Percentiles rank a stretch among this genome's conserved stretches.
Evolutionary conservation across 768 basidiomycete species (phyloP).

Genomic region (Cyclocybe cylindracea): DNA sequence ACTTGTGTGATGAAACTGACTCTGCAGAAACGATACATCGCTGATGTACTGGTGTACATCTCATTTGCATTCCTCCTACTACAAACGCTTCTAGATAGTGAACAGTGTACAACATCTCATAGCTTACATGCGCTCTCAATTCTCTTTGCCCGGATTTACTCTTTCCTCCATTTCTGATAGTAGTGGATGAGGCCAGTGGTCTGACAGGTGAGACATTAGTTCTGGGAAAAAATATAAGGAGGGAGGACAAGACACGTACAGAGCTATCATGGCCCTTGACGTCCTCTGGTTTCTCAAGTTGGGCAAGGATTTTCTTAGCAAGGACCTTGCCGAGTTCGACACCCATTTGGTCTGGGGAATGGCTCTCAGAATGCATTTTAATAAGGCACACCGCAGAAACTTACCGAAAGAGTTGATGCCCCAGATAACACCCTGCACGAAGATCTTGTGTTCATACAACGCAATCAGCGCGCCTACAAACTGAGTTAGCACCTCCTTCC

Average conservation of each 20-base stretch:
- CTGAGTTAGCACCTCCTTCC: not conserved
- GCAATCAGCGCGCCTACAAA: slow-evolving; percentile 73
- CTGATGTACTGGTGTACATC: too few species aligned
- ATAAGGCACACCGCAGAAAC: slow-evolving; percentile 17
- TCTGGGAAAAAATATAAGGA: slow-evolving; percentile 26
- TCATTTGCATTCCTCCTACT: too few species aligned
- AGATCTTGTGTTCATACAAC: slow-evolving; percentile 98
- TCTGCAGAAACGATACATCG: too few species aligned
- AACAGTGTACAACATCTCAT: too few species aligned
- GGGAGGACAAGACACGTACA: slow-evolving; percentile 30
- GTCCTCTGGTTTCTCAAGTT: slow-evolving; percentile 77
- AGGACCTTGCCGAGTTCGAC: slow-evolving; percentile 98
- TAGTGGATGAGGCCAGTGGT: slow-evolving; percentile 97
- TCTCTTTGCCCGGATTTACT: slow-evolving; percentile 34
- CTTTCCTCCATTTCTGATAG: slow-evolving; percentile 88
- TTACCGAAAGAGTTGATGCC: slow-evolving; percentile 97
- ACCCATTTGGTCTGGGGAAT: slow-evolving; percentile 92
- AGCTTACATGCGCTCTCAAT: not conserved
- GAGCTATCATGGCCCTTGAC: slow-evolving; percentile 91
- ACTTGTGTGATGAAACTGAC: too few species aligned
- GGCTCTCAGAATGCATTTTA: not conserved
- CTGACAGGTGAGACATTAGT: slow-evolving; percentile 34
- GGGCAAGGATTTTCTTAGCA: slow-evolving; percentile 92
- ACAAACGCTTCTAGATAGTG: too few species aligned
- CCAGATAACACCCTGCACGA: slow-evolving; percentile 96